Percentiles rank a stretch among this genome's conserved stretches.
phyloP scores from a whole-genome alignment of 139 green algal genomes.

The Astrephomene gubernaculifera region DNA sequence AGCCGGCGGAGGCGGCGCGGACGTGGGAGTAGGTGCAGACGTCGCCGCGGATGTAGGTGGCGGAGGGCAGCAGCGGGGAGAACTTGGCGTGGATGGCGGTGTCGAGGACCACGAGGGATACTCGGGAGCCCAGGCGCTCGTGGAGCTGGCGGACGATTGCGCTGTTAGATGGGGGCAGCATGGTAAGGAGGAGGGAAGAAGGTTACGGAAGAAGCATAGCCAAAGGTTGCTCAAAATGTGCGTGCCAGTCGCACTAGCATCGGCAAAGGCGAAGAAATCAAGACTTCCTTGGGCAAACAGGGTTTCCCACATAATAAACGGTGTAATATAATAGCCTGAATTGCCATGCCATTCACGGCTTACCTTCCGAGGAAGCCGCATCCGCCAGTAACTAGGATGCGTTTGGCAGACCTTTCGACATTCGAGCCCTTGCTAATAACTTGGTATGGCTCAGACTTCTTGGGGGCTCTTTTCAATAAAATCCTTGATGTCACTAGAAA shows the following conservation, averaged over 20 bases:
- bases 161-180: background rate
- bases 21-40: background rate
- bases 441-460: background rate
- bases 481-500: background rate
- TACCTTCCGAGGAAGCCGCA: constrained; percentile 36
- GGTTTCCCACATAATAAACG: too few relatives aligned
- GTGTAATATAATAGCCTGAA: too few relatives aligned
- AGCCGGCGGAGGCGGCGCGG: background rate
- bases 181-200: background rate
- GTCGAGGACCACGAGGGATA: background rate
- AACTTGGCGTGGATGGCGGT: constrained; percentile 30
- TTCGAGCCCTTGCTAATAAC: constrained; percentile 9
- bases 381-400: constrained; percentile 14
- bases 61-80: constrained; percentile 30
- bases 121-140: background rate
- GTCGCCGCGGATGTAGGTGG: constrained; percentile 21
- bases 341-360: too few relatives aligned
- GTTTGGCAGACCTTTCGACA: background rate
- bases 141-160: background rate
- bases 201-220: too few relatives aligned
- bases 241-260: too few relatives aligned
- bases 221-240: too few relatives aligned
- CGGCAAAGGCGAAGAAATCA: too few relatives aligned
- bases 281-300: too few relatives aligned
- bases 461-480: background rate